Evolutionary conservation across 192 early-diverging fungal species (phyloP).

Genomic region (Umbelopsis sp.): DNA sequence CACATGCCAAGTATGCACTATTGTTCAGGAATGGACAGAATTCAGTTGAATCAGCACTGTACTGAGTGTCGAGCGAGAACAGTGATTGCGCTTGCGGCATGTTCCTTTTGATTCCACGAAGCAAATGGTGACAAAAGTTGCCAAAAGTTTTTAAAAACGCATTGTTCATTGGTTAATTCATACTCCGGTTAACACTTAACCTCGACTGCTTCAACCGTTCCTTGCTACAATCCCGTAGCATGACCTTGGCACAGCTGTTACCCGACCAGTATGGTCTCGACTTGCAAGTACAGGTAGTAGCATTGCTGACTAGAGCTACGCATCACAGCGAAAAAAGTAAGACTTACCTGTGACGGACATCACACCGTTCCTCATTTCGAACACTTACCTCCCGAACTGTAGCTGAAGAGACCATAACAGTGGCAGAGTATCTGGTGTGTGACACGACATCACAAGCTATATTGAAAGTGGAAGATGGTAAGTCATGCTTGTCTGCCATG

Average conservation of each 20-base stretch:
- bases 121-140: background rate
- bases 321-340: background rate
- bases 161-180: background rate
- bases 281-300: background rate
- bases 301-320: background rate
- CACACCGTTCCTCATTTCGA: too few relatives aligned
- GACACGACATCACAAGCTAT: background rate
- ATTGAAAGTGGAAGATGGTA: background rate
- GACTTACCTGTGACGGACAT: background rate
- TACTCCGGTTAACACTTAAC: background rate
- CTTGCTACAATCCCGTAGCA: background rate
- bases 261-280: background rate
- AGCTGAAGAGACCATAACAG: slow-evolving; percentile 3
- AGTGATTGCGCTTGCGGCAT: slow-evolving; percentile 39
- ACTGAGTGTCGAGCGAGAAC: slow-evolving; percentile 62
- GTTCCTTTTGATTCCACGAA: background rate
- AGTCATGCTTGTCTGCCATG: background rate
- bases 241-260: background rate
- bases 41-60: slow-evolving; percentile 74
- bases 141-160: background rate
- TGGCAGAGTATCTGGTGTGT: background rate
- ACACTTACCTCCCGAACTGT: too few relatives aligned
- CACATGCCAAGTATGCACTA: slow-evolving; percentile 58
- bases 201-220: background rate
- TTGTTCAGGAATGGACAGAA: slow-evolving; percentile 62